Base-by-base conservation (phyloP, 2,329 filamentous ascomycete species). In the Penicillium sp. region DNA sequence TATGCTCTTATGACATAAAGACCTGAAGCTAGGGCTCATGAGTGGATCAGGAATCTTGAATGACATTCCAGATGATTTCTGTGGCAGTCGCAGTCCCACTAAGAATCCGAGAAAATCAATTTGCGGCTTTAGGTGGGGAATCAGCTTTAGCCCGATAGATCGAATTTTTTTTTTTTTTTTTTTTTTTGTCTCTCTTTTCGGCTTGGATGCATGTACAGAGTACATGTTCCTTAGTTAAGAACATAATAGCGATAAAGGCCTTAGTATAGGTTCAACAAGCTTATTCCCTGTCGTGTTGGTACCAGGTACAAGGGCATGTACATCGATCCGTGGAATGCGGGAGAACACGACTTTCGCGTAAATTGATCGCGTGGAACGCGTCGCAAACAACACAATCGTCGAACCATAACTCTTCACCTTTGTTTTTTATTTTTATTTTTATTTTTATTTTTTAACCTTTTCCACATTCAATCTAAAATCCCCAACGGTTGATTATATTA, bases 21-120 rank as follows among this genome's bases (percentile, higher is more conserved):
- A 31, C 11, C 2, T 33, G 29, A 14, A 21, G 19, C 39, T 10
- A 41, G 19, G 39, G 19, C 39, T 41, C 22, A 3, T 6, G 11
- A 41, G 39, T 22, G 39, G 39, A 22, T 13, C 39, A 53, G 55
- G 55, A 58, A 62, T 60, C 47, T 55, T 24, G 27, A 35, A 46
- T 55, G 55, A 55, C 49, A 62, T 62, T 48, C 53, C 48, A 37
- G 37, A 54, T 57, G 45, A 41, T 52, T 51, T 55, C 31, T 31
- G 33, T 51, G 57, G 31, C 31, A 33, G 31, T 14, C 31, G 1
- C 13, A 54, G 16, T 26, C 39, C 43, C 31, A 52, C 35, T 31
- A 27, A 29, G 35, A 39, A 39, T 19, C 35, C 7, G 31, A 33
- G 14, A 33, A 22, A 14, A 14, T 22, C 39, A 41, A 41, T 22